phyloP scores from a whole-genome alignment of 2,329 filamentous ascomycete genomes.

The Fonsecaea monophora region DNA sequence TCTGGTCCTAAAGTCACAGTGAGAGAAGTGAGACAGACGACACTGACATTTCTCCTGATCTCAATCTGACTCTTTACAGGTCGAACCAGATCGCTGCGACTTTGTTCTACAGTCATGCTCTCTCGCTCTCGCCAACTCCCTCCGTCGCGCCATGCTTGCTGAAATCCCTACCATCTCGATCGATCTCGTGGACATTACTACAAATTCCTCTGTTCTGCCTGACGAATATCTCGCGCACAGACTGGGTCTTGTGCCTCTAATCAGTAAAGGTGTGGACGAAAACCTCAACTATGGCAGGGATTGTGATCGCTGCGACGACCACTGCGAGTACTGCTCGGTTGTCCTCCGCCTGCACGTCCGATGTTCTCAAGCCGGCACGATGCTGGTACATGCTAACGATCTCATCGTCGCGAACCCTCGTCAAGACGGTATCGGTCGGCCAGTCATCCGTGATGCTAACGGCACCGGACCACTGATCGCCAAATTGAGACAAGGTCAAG shows the following conservation, averaged over 20 bases:
- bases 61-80: constrained; percentile 58
- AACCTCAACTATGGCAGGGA: constrained; percentile 86
- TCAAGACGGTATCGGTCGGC: constrained; percentile 78
- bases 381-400: constrained; percentile 93
- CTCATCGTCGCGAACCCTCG: constrained; percentile 74
- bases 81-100: constrained; percentile 80
- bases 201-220: constrained; percentile 92
- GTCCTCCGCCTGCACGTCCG: constrained; percentile 82
- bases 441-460: constrained; percentile 83
- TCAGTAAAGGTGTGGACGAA: constrained; percentile 80
- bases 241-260: constrained; percentile 86
- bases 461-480: constrained; percentile 83
- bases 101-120: constrained; percentile 91
- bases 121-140: constrained; percentile 87
- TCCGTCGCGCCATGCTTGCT: constrained; percentile 88
- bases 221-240: constrained; percentile 96
- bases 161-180: constrained; percentile 95
- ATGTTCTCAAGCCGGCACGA: constrained; percentile 73
- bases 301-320: constrained; percentile 88
- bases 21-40: constrained; percentile 48
- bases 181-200: constrained; percentile 89
- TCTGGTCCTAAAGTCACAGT: constrained; percentile 57
- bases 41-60: constrained; percentile 2
- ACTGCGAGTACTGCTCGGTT: constrained; percentile 91
- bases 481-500: constrained; percentile 88